Evolutionary conservation across 2,329 filamentous ascomycete species (phyloP).

Genomic region (Chrysoporthe deuterocubensis): DNA sequence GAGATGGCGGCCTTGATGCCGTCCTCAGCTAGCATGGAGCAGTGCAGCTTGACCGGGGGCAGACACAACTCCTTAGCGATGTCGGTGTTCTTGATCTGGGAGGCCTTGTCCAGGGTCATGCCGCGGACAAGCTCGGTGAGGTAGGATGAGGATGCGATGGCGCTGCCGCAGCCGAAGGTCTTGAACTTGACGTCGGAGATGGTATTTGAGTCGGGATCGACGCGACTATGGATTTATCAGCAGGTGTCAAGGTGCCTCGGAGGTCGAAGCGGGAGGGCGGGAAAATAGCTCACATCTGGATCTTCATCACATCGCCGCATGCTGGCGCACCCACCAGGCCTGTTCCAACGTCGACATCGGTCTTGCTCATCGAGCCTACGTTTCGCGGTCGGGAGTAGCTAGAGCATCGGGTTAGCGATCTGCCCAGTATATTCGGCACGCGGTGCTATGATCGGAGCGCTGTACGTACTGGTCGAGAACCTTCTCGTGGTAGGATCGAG

Average conservation of each 20-base stretch:
- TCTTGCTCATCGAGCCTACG: conserved; percentile 67
- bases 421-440: conserved; percentile 34
- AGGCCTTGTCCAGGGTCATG: conserved; percentile 94
- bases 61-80: conserved; percentile 95
- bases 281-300: conserved; percentile 81
- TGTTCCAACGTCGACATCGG: conserved; percentile 81
- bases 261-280: conserved; percentile 49
- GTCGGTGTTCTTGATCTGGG: conserved; percentile 92
- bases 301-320: conserved; percentile 91
- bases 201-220: conserved; percentile 84
- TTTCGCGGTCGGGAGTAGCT: conserved; percentile 60
- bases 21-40: conserved; percentile 90
- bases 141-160: conserved; percentile 94
- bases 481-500: conserved; percentile 58
- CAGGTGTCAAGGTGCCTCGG: conserved; percentile 62
- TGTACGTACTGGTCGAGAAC: conserved; percentile 79
- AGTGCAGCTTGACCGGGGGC: conserved; percentile 89
- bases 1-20: conserved; percentile 91
- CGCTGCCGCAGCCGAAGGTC: conserved; percentile 93
- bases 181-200: conserved; percentile 98
- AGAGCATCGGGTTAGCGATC: conserved; percentile 33
- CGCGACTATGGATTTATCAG: conserved; percentile 66
- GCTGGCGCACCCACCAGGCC: conserved; percentile 91
- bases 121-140: conserved; percentile 92
- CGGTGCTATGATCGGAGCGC: not conserved